Percentiles rank a stretch among this genome's conserved stretches.
Evolutionary conservation across 2,329 filamentous ascomycete genomes (phyloP).

Genomic region (Microascus cirrosus): DNA sequence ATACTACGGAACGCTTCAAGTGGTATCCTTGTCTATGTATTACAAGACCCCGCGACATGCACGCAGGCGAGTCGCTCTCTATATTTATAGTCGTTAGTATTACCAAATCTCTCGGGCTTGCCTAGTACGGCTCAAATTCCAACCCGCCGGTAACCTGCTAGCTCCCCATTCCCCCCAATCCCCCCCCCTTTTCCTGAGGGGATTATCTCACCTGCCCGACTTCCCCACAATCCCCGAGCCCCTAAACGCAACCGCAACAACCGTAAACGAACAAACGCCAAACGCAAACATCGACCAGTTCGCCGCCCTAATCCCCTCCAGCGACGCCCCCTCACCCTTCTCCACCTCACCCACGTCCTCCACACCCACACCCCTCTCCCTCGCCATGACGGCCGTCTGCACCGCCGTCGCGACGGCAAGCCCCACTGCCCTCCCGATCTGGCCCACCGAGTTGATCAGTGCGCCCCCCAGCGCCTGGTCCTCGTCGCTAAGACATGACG

Average conservation of each 20-base stretch:
- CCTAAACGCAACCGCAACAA: constrained; percentile 36
- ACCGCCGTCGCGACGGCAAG: constrained; percentile 54
- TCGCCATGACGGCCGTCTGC: constrained; percentile 50
- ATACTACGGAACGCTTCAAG: background rate
- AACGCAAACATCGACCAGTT: constrained; percentile 42
- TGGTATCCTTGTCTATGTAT: background rate
- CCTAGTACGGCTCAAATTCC: no score
- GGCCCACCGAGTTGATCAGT: constrained; percentile 54
- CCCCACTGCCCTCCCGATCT: constrained; percentile 54
- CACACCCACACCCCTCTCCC: constrained; percentile 29
- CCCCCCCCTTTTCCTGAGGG: background rate
- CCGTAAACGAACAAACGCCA: constrained; percentile 25
- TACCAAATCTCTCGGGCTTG: no score
- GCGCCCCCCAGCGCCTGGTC: constrained; percentile 60
- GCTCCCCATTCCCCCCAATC: background rate
- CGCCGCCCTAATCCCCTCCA: constrained; percentile 35
- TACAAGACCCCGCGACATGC: background rate
- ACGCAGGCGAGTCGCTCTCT: background rate
- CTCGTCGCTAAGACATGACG: constrained; percentile 46
- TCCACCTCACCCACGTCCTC: constrained; percentile 28
- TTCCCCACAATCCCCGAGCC: constrained; percentile 39
- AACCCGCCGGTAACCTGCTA: no score
- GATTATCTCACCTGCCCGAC: background rate
- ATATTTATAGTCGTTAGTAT: background rate
- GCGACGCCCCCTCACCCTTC: constrained; percentile 31